phyloP scores from a whole-genome alignment of 495 filamentous ascomycete genomes.

The Talaromyces stipitatus region DNA sequence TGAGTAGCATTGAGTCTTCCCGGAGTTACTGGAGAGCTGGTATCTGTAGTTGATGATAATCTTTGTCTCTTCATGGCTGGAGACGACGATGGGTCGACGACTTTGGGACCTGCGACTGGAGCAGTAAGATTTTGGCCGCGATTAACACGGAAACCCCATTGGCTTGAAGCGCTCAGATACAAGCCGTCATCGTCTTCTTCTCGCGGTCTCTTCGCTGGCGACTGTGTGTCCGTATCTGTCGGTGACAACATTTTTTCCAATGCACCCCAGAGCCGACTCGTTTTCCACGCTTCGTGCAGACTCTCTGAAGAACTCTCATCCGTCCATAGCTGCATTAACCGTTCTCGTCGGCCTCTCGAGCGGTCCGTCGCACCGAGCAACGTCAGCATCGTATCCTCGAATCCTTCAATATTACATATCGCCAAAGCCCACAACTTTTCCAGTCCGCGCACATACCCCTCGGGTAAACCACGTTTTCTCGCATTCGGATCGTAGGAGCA shows the following conservation, averaged over 20 bases:
- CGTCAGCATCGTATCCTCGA: constrained; percentile 39
- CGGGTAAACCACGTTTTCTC: constrained; percentile 57
- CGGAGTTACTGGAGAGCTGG: constrained; percentile 1
- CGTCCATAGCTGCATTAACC: constrained; percentile 38
- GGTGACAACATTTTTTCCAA: constrained; percentile 49
- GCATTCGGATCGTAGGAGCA: constrained; percentile 64
- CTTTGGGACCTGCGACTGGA: constrained; percentile 21
- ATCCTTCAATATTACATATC: constrained; percentile 40
- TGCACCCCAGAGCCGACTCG: constrained; percentile 42
- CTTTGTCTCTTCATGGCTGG: constrained; percentile 23
- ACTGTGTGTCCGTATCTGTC: constrained; percentile 16
- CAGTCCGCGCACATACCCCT: constrained; percentile 39
- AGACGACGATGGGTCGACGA: constrained; percentile 20
- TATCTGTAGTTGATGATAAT: constrained; percentile 10
- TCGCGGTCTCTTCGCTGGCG: constrained; percentile 30
- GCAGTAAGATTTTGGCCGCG: constrained; percentile 19
- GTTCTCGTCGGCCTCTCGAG: constrained; percentile 22
- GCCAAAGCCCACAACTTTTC: constrained; percentile 41
- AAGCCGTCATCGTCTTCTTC: constrained; percentile 22
- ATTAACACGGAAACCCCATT: constrained; percentile 32
- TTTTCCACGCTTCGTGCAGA: constrained; percentile 51
- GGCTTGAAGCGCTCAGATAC: constrained; percentile 10
- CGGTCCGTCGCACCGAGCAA: constrained; percentile 33
- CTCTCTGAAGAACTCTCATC: constrained; percentile 44
- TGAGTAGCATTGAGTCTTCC: constrained; percentile 13